These are phyloP conservation scores for Lasiodiplodia gonubiensis DNA, from an alignment of 2,329 filamentous ascomycete genomes.

Conservation along the genomic window DNA sequence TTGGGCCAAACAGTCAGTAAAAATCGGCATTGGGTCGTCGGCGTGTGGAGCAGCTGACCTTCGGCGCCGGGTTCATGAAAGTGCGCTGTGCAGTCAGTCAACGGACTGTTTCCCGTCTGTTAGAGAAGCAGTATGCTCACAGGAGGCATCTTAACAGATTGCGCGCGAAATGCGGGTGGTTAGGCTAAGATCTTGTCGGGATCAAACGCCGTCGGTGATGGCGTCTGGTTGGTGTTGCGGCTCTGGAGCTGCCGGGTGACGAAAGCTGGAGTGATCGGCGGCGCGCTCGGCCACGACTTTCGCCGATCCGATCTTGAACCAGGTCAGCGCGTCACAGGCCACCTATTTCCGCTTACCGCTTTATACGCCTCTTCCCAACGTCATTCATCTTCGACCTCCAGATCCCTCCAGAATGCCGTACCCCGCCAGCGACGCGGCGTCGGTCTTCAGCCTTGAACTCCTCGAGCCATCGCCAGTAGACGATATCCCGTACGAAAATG, in stretches of 20 bases:
- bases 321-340: constrained; percentile 32
- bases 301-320: constrained; percentile 34
- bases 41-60: constrained; percentile 40
- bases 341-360: constrained; percentile 31
- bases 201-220: background rate
- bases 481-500: constrained; percentile 54
- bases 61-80: constrained; percentile 54
- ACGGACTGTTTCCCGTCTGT: background rate
- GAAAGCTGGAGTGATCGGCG: constrained; percentile 1
- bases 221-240: constrained; percentile 23
- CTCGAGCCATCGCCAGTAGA: constrained; percentile 84
- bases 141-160: constrained; percentile 57
- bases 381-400: constrained; percentile 27
- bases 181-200: background rate
- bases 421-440: constrained; percentile 48
- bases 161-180: background rate
- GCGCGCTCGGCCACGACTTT: constrained; percentile 27
- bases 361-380: constrained; percentile 28
- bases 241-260: background rate
- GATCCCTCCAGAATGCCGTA: constrained; percentile 31
- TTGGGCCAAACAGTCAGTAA: constrained; percentile 31
- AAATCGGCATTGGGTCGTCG: background rate
- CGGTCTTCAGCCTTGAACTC: constrained; percentile 71
- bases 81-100: constrained; percentile 45
- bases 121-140: constrained; percentile 46